Evolutionary conservation across 331 rosid genomes (phyloP).

Genomic region (Malus hybrid): DNA sequence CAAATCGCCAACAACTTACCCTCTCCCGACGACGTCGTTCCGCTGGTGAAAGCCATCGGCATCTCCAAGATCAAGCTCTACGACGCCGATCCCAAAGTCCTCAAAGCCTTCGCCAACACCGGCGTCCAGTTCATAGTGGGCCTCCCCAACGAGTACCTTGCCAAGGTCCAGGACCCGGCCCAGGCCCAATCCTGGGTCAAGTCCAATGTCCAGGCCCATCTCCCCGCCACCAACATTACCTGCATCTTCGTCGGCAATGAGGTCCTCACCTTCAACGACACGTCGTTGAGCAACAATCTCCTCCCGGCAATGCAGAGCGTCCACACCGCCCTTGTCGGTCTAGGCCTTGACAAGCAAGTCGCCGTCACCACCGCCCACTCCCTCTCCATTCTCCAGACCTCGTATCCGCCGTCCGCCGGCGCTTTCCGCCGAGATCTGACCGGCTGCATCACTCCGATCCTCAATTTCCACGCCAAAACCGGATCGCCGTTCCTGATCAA

Average conservation of each 20-base stretch:
- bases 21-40: constrained; percentile 44
- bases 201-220: constrained; percentile 53
- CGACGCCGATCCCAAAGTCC: constrained; percentile 78
- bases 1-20: constrained; percentile 93
- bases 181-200: constrained; percentile 76
- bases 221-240: constrained; percentile 74
- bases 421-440: constrained; percentile 64
- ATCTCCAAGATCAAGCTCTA: constrained; percentile 82
- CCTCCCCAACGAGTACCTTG: constrained; percentile 62
- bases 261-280: constrained; percentile 77
- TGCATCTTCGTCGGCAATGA: constrained; percentile 91
- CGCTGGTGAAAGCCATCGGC: constrained; percentile 67
- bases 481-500: constrained; percentile 90
- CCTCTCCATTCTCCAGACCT: constrained; percentile 55
- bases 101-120: constrained; percentile 67
- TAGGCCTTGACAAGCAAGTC: constrained; percentile 62
- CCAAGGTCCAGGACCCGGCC: constrained; percentile 53
- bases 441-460: constrained; percentile 45
- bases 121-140: constrained; percentile 79
- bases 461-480: constrained; percentile 64
- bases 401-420: constrained; percentile 86
- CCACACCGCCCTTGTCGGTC: constrained; percentile 55
- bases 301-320: constrained; percentile 88
- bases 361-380: constrained; percentile 88
- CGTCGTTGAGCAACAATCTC: constrained; percentile 44